Conservation (phyloP, 352 stramenopile species). For the Nothophytophthora sp. region DNA sequence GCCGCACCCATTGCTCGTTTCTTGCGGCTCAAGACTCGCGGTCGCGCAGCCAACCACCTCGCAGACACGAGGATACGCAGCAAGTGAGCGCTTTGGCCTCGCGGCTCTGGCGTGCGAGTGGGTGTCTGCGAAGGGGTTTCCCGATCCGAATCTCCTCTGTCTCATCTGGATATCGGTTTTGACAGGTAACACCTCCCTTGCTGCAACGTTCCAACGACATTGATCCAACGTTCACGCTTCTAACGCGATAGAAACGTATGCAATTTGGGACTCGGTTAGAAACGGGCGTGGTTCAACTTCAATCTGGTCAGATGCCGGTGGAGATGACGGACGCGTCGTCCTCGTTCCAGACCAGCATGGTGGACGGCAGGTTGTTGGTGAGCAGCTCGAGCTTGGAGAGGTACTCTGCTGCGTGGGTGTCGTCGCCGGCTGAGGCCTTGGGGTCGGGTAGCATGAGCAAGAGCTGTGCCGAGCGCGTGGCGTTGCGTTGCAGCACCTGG, state of each 20-base stretch:
- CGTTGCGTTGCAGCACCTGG: constrained; percentile 48
- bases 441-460: constrained; percentile 49
- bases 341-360: constrained; percentile 50
- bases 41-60: not conserved
- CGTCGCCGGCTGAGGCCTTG: not conserved
- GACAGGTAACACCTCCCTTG: not conserved
- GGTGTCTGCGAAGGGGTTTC: not conserved
- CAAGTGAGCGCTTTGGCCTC: not conserved
- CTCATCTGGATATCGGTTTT: not conserved
- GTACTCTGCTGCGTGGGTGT: too few relatives aligned
- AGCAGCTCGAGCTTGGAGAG: constrained; percentile 36
- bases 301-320: constrained; percentile 44
- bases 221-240: not conserved
- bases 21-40: not conserved
- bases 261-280: too few relatives aligned
- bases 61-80: not conserved
- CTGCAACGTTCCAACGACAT: not conserved
- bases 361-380: constrained; percentile 47
- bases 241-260: too few relatives aligned
- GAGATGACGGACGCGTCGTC: constrained; percentile 47
- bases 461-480: constrained; percentile 38
- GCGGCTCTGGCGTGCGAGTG: not conserved
- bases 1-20: constrained; percentile 30
- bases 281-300: too few relatives aligned
- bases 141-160: not conserved